These are phyloP conservation scores for Botryotinia convoluta DNA, from an alignment of 2,329 filamentous ascomycete species.

Conservation along the genomic window DNA sequence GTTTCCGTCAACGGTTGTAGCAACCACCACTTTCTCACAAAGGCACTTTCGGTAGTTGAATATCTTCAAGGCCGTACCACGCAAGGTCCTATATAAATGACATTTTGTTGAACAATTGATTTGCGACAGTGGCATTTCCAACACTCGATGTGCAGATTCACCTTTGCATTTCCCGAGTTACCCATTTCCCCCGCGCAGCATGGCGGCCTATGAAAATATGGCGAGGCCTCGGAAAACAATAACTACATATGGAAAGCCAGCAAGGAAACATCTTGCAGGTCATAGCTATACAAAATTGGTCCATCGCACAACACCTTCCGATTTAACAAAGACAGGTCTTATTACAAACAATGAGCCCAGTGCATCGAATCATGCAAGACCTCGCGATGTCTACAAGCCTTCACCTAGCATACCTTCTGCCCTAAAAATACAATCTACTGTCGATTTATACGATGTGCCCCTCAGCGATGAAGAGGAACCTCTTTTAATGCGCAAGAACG, in stretches of 20 bases:
- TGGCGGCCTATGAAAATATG: conserved; percentile 34
- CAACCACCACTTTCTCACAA: background rate
- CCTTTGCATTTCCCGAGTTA: conserved; percentile 3
- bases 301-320: conserved; percentile 29
- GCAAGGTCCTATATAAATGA: background rate
- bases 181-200: conserved; percentile 21
- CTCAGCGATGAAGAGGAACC: conserved; percentile 28
- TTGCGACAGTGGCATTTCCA: conserved; percentile 8
- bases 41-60: background rate
- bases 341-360: conserved; percentile 16
- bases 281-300: conserved; percentile 29
- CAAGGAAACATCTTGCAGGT: conserved; percentile 34
- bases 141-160: conserved; percentile 16
- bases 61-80: background rate
- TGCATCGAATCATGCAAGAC: conserved; percentile 9
- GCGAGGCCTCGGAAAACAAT: conserved; percentile 33
- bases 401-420: conserved; percentile 17
- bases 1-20: background rate
- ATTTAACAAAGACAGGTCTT: conserved; percentile 21
- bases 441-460: conserved; percentile 31
- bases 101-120: background rate
- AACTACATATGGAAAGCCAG: conserved; percentile 38
- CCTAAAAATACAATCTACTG: background rate
- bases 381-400: conserved; percentile 4
- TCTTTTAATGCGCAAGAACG: conserved; percentile 17